Evolutionary conservation across 805 yeast genomes (phyloP), one percentile per base, ranked within the genome.

Genomic region (Metschnikowia bowlesiae): DNA sequence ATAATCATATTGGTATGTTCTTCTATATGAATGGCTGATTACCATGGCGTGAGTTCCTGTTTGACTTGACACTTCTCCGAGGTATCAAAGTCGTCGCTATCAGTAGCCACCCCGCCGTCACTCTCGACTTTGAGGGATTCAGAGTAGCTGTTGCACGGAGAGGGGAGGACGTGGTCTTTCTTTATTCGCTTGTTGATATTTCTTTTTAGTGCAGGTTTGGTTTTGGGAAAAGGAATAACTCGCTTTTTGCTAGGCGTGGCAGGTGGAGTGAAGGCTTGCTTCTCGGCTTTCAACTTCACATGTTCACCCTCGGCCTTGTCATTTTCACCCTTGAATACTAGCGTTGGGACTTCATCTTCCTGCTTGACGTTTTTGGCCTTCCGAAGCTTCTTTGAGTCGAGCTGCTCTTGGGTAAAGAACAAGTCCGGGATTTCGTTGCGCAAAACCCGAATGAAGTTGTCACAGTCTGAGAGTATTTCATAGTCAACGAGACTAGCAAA

Each of bases 401-500:
- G 64, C 57, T 74, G 76, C 51, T 74, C 75, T 64, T 83, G 88
- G 3, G 78, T 74, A 62, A 76, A 72, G 71, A 86, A 87, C 57
- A 85, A 72, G 52, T 76, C 79, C 2, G 94, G 90, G 6, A 82
- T 67, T 39, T 80, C 76, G 5, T 53, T 49, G 55, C 78, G 76
- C 35, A 88, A 65, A 40, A 75, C 73, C 13, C 70, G 66, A 28
- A 90, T 85, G 82, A 95, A 92, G 26, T 74, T 74, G 67, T 92
- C 98, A 63, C 97, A 88, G 62, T 89, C 96, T 46, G 83, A 70
- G 46, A 80, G 67, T 4, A 92, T 77, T 61, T 90, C 96, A 67
- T 83, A 87, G 67, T 92, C 97, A 46, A 91, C 81, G 8, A 79
- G 68, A 0, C 76, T 76, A 34, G 80, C 78, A 96, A 97, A 92